Evolutionary conservation across 768 basidiomycete genomes (phyloP), one percentile per base, ranked within the genome.

Genomic region (Arthromyces matolae): DNA sequence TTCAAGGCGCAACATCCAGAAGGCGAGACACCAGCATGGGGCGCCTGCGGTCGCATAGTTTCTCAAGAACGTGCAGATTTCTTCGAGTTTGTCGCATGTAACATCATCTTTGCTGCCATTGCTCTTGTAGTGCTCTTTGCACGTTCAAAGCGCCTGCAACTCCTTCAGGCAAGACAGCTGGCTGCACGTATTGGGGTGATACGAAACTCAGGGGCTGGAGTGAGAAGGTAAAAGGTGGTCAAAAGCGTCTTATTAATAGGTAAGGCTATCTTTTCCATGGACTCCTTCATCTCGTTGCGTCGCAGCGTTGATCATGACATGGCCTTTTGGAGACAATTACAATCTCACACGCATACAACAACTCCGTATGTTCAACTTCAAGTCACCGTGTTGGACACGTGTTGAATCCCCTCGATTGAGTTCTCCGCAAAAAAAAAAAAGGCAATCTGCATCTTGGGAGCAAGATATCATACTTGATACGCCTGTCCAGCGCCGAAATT

Each of bases 31-130:
- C 84, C 85, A 3, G 93, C 92, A 5, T 97, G 93, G 92, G 86
- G 93, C 60, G 83, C 93, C 4, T 97, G 94, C 57, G 94, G 93
- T 3, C 90, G 91, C 52, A 88, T 93, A 28, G 73, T 87, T 36
- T 67, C 71, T 16, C 75, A 80, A 51, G 93, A 97, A 67, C 80
- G 85, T 35, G 85, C 78, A 7, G 91, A 93, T 64, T 97, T 90
- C 62, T 89, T 82, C 68, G 93, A 96, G 64, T 97, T 96, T 65
- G 68, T 94, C 7, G 91, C 83, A 20, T 85, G 89, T 61, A 95
- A 93, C 60, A 57, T 89, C 24, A 54, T 86, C 10, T 84, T 96
- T 59, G 83, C 82, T 1, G 67, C 76, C 1, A 66, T 87, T 9
- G 81, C 88, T 1, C 63, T 93, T 20, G 68, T 73, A 18, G 66